Evolutionary conservation across 108 stramenopile genomes (phyloP).

Genomic region (Bacterosira constricta): DNA sequence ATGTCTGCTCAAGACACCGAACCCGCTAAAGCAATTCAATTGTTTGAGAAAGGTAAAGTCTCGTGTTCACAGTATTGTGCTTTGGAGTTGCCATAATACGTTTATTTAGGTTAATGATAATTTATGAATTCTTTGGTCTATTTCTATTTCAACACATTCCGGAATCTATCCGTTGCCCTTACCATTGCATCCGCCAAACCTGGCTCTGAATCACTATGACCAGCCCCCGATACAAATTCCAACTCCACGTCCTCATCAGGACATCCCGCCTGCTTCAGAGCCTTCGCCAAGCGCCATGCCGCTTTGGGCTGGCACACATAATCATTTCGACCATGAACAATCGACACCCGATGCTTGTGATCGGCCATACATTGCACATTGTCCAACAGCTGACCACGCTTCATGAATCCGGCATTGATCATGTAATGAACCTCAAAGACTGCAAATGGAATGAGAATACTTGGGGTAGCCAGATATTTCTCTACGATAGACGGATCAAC

Average conservation of each 20-base stretch:
- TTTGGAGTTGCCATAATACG: too few species aligned
- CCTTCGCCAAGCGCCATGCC: slow-evolving; percentile 2
- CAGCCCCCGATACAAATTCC: not conserved
- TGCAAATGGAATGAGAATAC: slow-evolving; percentile 43
- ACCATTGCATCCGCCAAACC: too few species aligned
- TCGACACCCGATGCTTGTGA: not conserved
- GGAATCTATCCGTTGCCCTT: too few species aligned
- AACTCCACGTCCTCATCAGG: not conserved
- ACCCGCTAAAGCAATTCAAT: too few species aligned
- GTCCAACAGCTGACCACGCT: slow-evolving; percentile 38
- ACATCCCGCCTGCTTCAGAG: slow-evolving; percentile 4
- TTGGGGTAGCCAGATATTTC: not conserved
- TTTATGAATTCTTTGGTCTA: too few species aligned
- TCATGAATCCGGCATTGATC: slow-evolving; percentile 48
- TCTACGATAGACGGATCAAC: not conserved
- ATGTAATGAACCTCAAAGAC: slow-evolving; percentile 50
- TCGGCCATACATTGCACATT: slow-evolving; percentile 26
- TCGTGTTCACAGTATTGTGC: too few species aligned
- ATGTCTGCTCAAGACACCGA: too few species aligned
- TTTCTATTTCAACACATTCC: too few species aligned
- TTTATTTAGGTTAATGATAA: too few species aligned
- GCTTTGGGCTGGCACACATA: slow-evolving; percentile 31
- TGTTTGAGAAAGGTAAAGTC: too few species aligned
- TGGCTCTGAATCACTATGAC: too few species aligned
- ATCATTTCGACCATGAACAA: slow-evolving; percentile 22